phyloP scores from a whole-genome alignment of 1,284 basidiomycete species.

The Ganoderma sp. region DNA sequence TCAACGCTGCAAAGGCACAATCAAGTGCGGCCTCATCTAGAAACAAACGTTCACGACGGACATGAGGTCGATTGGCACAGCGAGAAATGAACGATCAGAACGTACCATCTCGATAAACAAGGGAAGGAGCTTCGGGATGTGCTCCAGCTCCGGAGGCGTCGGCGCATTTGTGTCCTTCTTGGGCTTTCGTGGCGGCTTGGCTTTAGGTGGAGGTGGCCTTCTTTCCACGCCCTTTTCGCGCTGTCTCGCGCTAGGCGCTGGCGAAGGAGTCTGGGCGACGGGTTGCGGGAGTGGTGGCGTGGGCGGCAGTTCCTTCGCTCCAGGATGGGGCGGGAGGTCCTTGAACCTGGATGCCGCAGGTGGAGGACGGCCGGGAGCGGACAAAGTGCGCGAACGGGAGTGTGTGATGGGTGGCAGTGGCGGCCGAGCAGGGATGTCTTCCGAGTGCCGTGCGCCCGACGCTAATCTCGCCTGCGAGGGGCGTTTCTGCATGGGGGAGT shows the following conservation, averaged over 20 bases:
- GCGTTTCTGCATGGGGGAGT: conserved; percentile 26
- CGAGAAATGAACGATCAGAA: conserved; percentile 6
- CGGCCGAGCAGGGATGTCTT: conserved; percentile 7
- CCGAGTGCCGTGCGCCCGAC: conserved; percentile 16
- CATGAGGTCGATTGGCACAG: background rate
- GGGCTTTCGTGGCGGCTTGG: conserved; percentile 26
- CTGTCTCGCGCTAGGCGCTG: conserved; percentile 15
- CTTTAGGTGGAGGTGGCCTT: conserved; percentile 19
- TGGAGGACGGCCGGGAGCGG: conserved; percentile 6
- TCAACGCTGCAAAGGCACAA: conserved; percentile 22
- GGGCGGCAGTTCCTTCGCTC: background rate
- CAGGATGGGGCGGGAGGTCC: conserved; percentile 16
- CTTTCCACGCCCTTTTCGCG: conserved; percentile 23
- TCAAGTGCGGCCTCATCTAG: conserved; percentile 35
- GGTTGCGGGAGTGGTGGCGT: conserved; percentile 18
- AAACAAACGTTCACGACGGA: background rate
- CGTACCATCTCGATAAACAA: conserved; percentile 90
- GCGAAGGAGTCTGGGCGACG: conserved; percentile 12
- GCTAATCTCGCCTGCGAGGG: conserved; percentile 14
- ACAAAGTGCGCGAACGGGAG: conserved; percentile 3
- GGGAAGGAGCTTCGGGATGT: conserved; percentile 80
- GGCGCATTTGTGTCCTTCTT: conserved; percentile 51
- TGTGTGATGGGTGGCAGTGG: background rate
- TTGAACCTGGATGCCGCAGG: conserved; percentile 17
- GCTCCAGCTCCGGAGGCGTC: conserved; percentile 77